Percentiles rank a stretch among this genome's conserved stretches.
Conservation (phyloP, 2,329 filamentous ascomycete genomes). For the Mariannaea elegans region DNA sequence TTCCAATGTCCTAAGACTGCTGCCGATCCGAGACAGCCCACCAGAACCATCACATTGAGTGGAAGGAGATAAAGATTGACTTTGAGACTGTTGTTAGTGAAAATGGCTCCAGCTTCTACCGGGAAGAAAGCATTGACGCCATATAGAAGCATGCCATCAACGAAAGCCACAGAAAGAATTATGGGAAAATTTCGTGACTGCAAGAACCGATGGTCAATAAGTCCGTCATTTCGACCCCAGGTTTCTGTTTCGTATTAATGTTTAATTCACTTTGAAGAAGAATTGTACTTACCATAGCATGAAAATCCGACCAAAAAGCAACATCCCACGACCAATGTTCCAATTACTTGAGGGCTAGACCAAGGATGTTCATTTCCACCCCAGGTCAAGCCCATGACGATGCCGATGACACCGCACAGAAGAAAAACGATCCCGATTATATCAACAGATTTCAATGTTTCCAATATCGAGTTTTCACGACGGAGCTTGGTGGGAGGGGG, state of each 20-base stretch:
- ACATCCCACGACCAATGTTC: too few relatives aligned
- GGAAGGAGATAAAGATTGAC: not conserved
- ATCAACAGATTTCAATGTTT: too few relatives aligned
- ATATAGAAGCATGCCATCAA: not conserved
- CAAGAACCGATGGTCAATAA: not conserved
- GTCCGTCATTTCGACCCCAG: not conserved
- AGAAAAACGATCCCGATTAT: too few relatives aligned
- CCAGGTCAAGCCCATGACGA: too few relatives aligned
- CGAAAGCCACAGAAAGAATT: not conserved
- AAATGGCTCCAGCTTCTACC: not conserved
- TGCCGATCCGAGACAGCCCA: not conserved
- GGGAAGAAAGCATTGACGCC: not conserved
- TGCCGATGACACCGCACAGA: too few relatives aligned
- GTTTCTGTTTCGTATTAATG: not conserved
- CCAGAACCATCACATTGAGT: not conserved
- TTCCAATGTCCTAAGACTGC: not conserved
- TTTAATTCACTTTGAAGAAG: not conserved
- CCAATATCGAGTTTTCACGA: too few relatives aligned
- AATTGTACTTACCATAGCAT: not conserved
- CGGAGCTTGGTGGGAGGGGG: not conserved
- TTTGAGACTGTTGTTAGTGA: too few relatives aligned
- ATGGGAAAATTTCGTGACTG: not conserved
- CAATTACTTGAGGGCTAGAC: too few relatives aligned
- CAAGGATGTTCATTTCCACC: too few relatives aligned
- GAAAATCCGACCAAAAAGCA: not conserved